These are phyloP conservation scores for Blumeria hordei DNA, from an alignment of 2,329 filamentous ascomycete genomes.

Conservation along the genomic window DNA sequence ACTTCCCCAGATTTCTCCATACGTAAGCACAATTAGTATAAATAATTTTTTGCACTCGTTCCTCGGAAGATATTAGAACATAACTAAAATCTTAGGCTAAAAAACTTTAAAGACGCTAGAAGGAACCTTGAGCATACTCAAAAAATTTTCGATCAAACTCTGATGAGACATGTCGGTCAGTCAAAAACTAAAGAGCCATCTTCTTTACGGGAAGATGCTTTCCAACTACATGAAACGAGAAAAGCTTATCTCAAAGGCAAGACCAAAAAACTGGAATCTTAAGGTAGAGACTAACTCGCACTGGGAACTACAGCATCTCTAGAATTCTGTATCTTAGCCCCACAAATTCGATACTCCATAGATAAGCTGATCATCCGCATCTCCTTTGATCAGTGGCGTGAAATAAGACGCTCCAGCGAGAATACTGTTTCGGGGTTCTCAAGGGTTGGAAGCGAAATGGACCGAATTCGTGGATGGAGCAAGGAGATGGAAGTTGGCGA, in stretches of 20 bases:
- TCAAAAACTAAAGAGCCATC: conserved; percentile 88
- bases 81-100: conserved; percentile 20
- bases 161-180: conserved; percentile 62
- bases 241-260: conserved; percentile 55
- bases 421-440: conserved; percentile 33
- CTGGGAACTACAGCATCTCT: conserved; percentile 37
- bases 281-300: not conserved
- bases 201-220: conserved; percentile 77
- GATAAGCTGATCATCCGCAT: conserved; percentile 71
- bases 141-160: conserved; percentile 57
- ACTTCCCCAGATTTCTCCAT: not conserved
- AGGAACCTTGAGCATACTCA: conserved; percentile 56
- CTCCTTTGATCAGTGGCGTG: conserved; percentile 69
- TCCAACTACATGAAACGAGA: conserved; percentile 77
- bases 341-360: conserved; percentile 60
- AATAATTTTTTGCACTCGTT: not conserved
- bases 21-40: not conserved
- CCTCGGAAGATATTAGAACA: not conserved
- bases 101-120: conserved; percentile 65
- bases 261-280: not conserved
- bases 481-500: conserved; percentile 88
- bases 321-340: conserved; percentile 76
- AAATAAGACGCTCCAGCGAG: conserved; percentile 53
- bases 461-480: conserved; percentile 76
- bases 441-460: conserved; percentile 58